These are phyloP conservation scores for Golubevia sp. DNA, from an alignment of 1,284 basidiomycete species.

Conservation along the genomic window DNA sequence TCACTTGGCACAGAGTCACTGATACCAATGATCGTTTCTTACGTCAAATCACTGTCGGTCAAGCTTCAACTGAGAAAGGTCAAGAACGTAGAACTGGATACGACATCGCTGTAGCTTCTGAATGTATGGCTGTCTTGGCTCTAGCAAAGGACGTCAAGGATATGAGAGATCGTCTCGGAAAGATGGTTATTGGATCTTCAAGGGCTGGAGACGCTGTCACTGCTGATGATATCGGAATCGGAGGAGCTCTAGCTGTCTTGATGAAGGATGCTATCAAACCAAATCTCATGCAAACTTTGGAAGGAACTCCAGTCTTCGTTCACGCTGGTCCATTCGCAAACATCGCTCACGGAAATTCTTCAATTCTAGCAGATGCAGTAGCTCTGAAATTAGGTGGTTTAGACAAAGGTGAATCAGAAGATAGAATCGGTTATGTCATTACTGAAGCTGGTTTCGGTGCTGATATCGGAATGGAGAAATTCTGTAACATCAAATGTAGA, in stretches of 20 bases:
- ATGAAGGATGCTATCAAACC: slow-evolving; percentile 62
- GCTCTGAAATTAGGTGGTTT: slow-evolving; percentile 58
- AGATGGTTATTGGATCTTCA: slow-evolving; percentile 54
- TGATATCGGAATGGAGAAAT: slow-evolving; percentile 62
- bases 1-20: slow-evolving; percentile 57
- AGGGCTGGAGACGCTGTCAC: slow-evolving; percentile 51
- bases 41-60: slow-evolving; percentile 57
- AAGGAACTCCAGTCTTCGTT: slow-evolving; percentile 61
- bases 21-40: slow-evolving; percentile 61
- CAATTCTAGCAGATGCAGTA: slow-evolving; percentile 56
- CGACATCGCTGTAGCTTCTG: slow-evolving; percentile 58
- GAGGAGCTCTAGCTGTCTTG: slow-evolving; percentile 55
- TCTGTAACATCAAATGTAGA: slow-evolving; percentile 62
- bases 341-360: slow-evolving; percentile 61
- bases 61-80: slow-evolving; percentile 58
- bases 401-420: slow-evolving; percentile 47
- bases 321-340: slow-evolving; percentile 61
- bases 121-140: slow-evolving; percentile 60
- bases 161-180: slow-evolving; percentile 55
- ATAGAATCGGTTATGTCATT: slow-evolving; percentile 53
- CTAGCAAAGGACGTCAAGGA: slow-evolving; percentile 51
- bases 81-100: slow-evolving; percentile 48
- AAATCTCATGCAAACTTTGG: slow-evolving; percentile 61
- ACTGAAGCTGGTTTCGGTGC: slow-evolving; percentile 61
- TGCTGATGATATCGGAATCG: slow-evolving; percentile 57